Base-by-base conservation (phyloP, 768 basidiomycete genomes). In the Suillus lakei region DNA sequence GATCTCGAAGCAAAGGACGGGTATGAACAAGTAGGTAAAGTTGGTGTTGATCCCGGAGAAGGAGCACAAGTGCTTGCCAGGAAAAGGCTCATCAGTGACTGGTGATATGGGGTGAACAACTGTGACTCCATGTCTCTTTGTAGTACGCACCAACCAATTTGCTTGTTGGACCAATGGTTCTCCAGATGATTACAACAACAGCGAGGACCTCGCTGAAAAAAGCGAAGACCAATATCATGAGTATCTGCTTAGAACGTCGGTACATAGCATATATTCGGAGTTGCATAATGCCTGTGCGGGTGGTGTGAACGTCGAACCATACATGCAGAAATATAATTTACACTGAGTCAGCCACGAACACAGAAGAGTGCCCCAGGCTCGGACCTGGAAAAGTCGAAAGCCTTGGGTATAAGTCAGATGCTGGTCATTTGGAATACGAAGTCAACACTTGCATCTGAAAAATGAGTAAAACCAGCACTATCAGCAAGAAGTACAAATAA, bases 181-280 rank as follows among this genome's bases (percentile, higher is more conserved):
- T 65, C 68, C 68, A 78, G 46, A 78, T 72, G 21, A 76, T 66
- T 48, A 70, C 67, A 28, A 62, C 55, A 43, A 78, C 69, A 26
- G 69, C 70, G 8, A 34, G 58, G 26, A 75, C 68, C 55, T 76
- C 76, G n/a, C 71, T 68, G 6, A 68, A 0, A 54, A 76, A 76
- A 7, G 56, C 18, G 0, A 51, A 18, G 18, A 77, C 21, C 38
- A 78, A 61, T 9, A 73, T 16, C 28, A n/a, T 0, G 26, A 78
- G 38, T 32, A 71, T 66, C 46, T 26, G 64, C 38, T 50, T 71
- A n/a, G 75, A 71, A 5, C 66, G 73, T 59, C 63, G 65, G 66
- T 77, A 77, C 74, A 78, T 69, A 5, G 77, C 76, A 32, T 77
- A 78, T 69, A 77, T 68, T 58, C 76, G 76, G 53, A 77, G 73